Evolutionary conservation across 2,329 filamentous ascomycete genomes (phyloP).

Genomic region (Aspergillus ruber): DNA sequence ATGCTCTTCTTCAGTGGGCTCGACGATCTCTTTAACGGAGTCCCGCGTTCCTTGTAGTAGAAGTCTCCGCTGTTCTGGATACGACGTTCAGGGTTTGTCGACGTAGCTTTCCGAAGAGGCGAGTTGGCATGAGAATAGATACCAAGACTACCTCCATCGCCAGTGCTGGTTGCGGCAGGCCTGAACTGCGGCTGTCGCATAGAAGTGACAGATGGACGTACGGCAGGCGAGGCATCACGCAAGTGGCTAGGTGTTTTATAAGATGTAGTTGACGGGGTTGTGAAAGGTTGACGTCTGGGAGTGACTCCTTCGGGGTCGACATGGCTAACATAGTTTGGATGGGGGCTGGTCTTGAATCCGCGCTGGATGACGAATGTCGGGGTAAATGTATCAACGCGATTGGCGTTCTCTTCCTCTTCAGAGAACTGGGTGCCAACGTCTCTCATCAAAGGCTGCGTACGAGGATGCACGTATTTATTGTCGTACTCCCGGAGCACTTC

Average conservation of each 20-base stretch:
- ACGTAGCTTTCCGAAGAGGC: slow-evolving; percentile 72
- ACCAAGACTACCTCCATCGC: slow-evolving; percentile 72
- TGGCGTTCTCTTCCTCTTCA: slow-evolving; percentile 38
- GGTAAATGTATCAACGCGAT: slow-evolving; percentile 57
- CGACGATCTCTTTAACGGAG: slow-evolving; percentile 31
- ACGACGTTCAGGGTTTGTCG: slow-evolving; percentile 45
- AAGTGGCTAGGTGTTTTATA: slow-evolving; percentile 39
- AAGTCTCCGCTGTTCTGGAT: slow-evolving; percentile 35
- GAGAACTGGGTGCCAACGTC: slow-evolving; percentile 75
- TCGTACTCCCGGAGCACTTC: slow-evolving; percentile 95
- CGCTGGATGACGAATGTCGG: slow-evolving; percentile 62
- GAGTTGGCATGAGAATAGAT: slow-evolving; percentile 74
- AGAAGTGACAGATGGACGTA: slow-evolving; percentile 35
- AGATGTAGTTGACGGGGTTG: slow-evolving; percentile 41
- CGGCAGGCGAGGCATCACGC: slow-evolving; percentile 42
- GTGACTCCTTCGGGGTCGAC: slow-evolving; percentile 59
- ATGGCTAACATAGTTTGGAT: slow-evolving; percentile 69
- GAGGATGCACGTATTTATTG: slow-evolving; percentile 87
- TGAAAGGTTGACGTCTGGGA: slow-evolving; percentile 34
- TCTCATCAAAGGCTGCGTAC: slow-evolving; percentile 71
- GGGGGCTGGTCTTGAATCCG: slow-evolving; percentile 73
- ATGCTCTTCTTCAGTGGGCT: slow-evolving; percentile 41
- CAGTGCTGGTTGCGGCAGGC: slow-evolving; percentile 34
- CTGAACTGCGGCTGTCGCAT: slow-evolving; percentile 52
- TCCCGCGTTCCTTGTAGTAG: slow-evolving; percentile 30